These are phyloP conservation scores for Bathelium albidoporum DNA, from an alignment of 495 filamentous ascomycete species.

Conservation along the genomic window DNA sequence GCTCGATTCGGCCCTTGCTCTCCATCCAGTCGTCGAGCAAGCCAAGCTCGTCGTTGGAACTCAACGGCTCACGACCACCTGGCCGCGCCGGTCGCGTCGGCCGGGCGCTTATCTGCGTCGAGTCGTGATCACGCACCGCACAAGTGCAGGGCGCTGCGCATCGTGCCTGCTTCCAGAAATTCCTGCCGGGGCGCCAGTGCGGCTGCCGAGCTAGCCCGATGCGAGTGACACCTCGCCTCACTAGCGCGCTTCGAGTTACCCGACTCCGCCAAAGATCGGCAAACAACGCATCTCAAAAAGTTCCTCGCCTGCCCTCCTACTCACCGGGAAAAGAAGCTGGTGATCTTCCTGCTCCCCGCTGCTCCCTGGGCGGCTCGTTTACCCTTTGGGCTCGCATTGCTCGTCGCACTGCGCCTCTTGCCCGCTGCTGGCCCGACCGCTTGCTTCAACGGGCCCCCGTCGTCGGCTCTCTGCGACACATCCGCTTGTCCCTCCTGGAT, in stretches of 20 bases:
- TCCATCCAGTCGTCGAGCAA: too few relatives aligned
- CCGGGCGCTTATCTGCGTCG: conserved; percentile 4
- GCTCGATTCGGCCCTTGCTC: too few relatives aligned
- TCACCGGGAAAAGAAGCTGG: conserved; percentile 22
- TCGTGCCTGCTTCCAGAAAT: background rate
- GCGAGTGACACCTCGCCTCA: background rate
- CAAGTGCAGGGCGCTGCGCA: background rate
- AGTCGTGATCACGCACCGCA: background rate
- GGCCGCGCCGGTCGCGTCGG: background rate
- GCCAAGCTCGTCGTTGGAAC: too few relatives aligned
- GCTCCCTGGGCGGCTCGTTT: background rate
- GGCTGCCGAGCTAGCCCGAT: background rate
- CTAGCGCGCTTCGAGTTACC: conserved; percentile 1
- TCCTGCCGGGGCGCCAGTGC: background rate
- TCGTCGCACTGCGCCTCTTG: conserved; percentile 18
- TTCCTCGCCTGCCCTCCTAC: background rate
- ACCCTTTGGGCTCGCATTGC: conserved; percentile 17
- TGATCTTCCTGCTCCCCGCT: conserved; percentile 19
- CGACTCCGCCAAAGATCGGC: conserved; percentile 1
- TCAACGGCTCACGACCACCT: background rate
- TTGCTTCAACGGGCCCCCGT: conserved; percentile 2
- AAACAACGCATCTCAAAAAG: conserved; percentile 1
- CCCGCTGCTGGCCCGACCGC: background rate
- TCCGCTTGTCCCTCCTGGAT: conserved; percentile 12
- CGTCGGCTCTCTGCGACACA: background rate